phyloP scores from a whole-genome alignment of 2,329 filamentous ascomycete species.

The Nannizzia gypsea region DNA sequence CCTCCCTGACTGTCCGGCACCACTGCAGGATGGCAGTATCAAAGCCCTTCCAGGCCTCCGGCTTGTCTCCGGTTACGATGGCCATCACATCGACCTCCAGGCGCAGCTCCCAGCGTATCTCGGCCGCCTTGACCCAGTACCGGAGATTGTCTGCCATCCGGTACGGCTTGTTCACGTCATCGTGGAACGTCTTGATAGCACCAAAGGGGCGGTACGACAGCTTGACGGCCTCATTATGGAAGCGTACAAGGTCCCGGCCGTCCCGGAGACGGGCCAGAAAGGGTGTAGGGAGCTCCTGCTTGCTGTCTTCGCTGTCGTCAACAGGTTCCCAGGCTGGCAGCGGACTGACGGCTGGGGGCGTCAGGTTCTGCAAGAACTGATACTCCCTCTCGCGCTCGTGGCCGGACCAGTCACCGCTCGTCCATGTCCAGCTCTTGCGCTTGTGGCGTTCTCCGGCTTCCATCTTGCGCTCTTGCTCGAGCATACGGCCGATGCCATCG shows the following conservation, averaged over 20 bases:
- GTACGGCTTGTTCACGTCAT: constrained; percentile 91
- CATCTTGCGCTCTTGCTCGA: constrained; percentile 63
- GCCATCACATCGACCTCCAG: constrained; percentile 76
- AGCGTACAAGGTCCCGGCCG: constrained; percentile 66
- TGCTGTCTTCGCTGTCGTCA: not conserved
- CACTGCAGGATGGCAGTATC: constrained; percentile 73
- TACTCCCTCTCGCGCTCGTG: constrained; percentile 67
- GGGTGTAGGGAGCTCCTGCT: constrained; percentile 39
- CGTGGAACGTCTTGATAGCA: constrained; percentile 76
- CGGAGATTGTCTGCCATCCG: constrained; percentile 84
- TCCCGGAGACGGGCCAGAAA: constrained; percentile 66
- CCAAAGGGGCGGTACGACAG: constrained; percentile 80
- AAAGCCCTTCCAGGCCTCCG: constrained; percentile 63
- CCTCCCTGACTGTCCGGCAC: constrained; percentile 70
- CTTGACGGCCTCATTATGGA: constrained; percentile 81
- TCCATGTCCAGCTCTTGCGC: constrained; percentile 68
- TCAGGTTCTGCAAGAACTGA: constrained; percentile 68
- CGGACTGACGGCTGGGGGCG: constrained; percentile 38
- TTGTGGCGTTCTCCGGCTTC: constrained; percentile 63
- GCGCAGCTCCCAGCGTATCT: constrained; percentile 82
- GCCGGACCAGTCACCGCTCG: constrained; percentile 63
- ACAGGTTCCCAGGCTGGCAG: constrained; percentile 53
- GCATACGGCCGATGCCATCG: constrained; percentile 60
- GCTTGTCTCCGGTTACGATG: constrained; percentile 61
- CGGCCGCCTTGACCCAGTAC: constrained; percentile 92